Base-by-base conservation (phyloP, 1,284 basidiomycete genomes). In the Cystobasidium sp. region DNA sequence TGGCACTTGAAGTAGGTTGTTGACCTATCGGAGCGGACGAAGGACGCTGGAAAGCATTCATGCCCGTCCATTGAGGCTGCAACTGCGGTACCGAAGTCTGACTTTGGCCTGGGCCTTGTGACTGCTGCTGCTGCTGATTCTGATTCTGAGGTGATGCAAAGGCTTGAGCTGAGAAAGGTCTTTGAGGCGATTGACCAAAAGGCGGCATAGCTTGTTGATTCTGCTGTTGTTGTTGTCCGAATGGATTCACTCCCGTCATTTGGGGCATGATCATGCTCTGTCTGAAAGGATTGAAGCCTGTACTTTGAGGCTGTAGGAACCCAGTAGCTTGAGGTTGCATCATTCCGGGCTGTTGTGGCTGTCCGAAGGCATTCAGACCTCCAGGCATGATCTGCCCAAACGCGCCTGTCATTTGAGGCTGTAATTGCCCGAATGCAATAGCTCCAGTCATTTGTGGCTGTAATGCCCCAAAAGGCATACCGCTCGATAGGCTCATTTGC, bases 241-340 rank as follows among this genome's bases (percentile, higher is more conserved):
- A 72, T n/a, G 55, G 69, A 41, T 64, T 66, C 58, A 43, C 59
- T 39, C 71, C 78, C 47, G 68, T 76, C 70, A 61, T 80, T 75
- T 86, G 86, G 6, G 85, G 83, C 75, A 84, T 80, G 75, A 86
- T 81, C 81, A 85, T 84, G 63, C 82, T 85, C 76, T 86, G 85
- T 51, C 84, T 78, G 82, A 85, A 85, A 9, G 84, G 84, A 76
- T 85, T 84, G 22, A 84, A 85, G 3, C 91, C 93, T 0, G 92
- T 94, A 22, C 83, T 79, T 81, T 93, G 91, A 24, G 90, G 88
- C 75, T 89, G 84, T 73, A 92, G 76, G 82, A 85, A 78, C 67
- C 83, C 83, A 49, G 76, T 75, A 59, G 58, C 55, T 75, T 80
- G 80, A 37, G 76, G 75, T 68, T 78, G 79, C 59, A 79, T 74